phyloP scores from a whole-genome alignment of 2,329 filamentous ascomycete species.

The Aspergillus pseudoterreus region DNA sequence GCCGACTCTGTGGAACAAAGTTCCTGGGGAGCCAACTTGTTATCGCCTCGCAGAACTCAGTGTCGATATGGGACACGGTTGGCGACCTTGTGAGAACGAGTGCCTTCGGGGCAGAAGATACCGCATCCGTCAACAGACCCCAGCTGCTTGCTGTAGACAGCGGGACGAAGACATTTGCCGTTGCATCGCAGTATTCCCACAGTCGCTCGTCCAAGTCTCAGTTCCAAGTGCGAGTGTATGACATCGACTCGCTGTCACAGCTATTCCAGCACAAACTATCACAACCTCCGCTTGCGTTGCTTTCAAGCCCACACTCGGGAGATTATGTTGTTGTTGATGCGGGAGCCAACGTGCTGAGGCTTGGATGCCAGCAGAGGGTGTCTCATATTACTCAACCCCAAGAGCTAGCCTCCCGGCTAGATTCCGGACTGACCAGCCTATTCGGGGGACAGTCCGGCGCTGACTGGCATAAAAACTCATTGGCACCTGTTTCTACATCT shows the following conservation, averaged over 20 bases:
- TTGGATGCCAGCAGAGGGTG: constrained; percentile 25
- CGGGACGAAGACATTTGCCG: constrained; percentile 61
- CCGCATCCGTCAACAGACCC: constrained; percentile 7
- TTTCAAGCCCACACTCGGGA: constrained; percentile 60
- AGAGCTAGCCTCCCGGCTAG: constrained; percentile 21
- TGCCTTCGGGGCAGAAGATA: constrained; percentile 41
- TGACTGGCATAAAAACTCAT: neutral
- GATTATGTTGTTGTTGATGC: constrained; percentile 75
- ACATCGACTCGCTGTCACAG: constrained; percentile 56
- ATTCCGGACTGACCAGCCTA: constrained; percentile 32
- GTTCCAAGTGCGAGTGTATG: constrained; percentile 62
- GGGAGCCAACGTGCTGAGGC: constrained; percentile 64
- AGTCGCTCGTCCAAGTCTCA: neutral
- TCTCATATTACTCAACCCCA: constrained; percentile 20
- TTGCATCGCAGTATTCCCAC: constrained; percentile 46
- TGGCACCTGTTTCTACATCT: neutral
- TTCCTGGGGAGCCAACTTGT: constrained; percentile 73
- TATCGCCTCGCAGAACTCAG: constrained; percentile 67
- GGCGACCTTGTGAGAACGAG: constrained; percentile 70
- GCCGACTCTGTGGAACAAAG: constrained; percentile 62
- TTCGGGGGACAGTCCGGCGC: constrained; percentile 22
- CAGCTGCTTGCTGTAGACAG: constrained; percentile 64
- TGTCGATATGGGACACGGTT: constrained; percentile 76
- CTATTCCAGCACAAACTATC: constrained; percentile 55
- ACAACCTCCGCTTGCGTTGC: constrained; percentile 61